Percentiles rank a stretch among this genome's conserved stretches.
phyloP scores from a whole-genome alignment of 306 rosid species.

The Cucurbita ficifolia region DNA sequence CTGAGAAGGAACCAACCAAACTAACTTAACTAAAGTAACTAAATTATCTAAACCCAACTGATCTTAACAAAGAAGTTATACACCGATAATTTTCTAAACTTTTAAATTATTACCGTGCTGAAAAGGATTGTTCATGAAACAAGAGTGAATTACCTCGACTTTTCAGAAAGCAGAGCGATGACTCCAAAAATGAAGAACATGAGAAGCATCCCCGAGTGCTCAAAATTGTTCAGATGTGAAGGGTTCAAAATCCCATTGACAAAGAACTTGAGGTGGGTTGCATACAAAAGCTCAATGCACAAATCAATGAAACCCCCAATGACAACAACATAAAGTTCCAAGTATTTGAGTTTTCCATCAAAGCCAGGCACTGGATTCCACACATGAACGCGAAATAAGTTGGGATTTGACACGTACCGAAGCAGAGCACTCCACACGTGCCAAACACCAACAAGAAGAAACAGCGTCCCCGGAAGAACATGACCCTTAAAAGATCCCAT shows the following conservation, averaged over 20 bases:
- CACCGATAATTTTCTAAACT: neutral
- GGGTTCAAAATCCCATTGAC: constrained; percentile 69
- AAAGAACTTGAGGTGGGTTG: constrained; percentile 76
- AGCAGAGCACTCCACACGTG: constrained; percentile 75
- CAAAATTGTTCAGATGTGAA: constrained; percentile 81
- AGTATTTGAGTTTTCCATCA: constrained; percentile 59
- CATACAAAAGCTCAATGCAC: constrained; percentile 81
- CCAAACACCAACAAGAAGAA: constrained; percentile 81
- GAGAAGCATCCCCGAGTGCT: constrained; percentile 93
- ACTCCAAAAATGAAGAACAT: constrained; percentile 84
- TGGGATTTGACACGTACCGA: constrained; percentile 41
- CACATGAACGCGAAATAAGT: constrained; percentile 33
- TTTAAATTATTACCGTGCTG: neutral
- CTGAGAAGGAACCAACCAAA: neutral
- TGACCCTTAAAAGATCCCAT: constrained; percentile 99
- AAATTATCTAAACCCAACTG: neutral
- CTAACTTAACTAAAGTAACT: neutral
- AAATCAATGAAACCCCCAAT: constrained; percentile 71
- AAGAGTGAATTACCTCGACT: constrained; percentile 45
- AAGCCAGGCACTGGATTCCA: constrained; percentile 81
- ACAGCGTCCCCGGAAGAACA: constrained; percentile 81
- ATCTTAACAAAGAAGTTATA: neutral
- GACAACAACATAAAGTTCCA: constrained; percentile 71
- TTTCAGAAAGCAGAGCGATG: constrained; percentile 42
- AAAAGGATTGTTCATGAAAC: neutral